Evolutionary conservation across 2,329 filamentous ascomycete species (phyloP), one percentile per base, ranked within the genome.

Genomic region (Pestalotiopsis sp.): DNA sequence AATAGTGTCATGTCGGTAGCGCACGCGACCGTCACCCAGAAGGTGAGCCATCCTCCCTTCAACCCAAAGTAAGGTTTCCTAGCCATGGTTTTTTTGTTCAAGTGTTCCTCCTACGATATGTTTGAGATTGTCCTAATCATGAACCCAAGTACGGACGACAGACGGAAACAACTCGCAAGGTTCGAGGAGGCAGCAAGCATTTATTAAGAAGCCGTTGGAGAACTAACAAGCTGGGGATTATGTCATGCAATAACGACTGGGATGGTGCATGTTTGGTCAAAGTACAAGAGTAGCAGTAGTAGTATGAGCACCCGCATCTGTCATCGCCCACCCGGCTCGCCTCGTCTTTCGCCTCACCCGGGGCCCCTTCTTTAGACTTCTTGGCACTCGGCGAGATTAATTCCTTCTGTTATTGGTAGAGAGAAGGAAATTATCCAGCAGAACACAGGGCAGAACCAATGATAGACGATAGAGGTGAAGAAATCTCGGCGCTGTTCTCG

Each of bases 1-100:
- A 74, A 75, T 5, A 75, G 68, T 10, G 73, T 74, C 73, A 75
- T 75, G 64, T 75, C 73, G 14, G 73, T 74, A 4, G 71, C 70
- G 52, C 70, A 72, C 39, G 71, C 71, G 10, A 73, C 68, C 14
- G 71, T 73, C 57, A 72, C 71, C 71, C 71, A 73, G 61, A 73
- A 72, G 68, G 71, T 73, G 66, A 73, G 68, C 71, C 71, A 72
- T 17, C 70, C 70, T 17, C 71, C 71, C 63, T 66, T 72, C 39
- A 73, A n/a, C 20, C 71, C 71, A 56, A 73, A 72, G 48, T 71
- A 73, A 44, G 66, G 69, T 59, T 66, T 61, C 30, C 30, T 61
- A 35, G 58, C 58, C 35, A 22, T 61, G n/a, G 26, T 39, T 26
- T 6, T 61, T 5, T 17, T 14, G 20, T 20, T 52, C 40, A 44